Percentiles rank a stretch among this genome's conserved stretches.
These are phyloP conservation scores for Jimgerdemannia flammicorona DNA, from an alignment of 192 early-diverging fungal genomes.

Conservation along the genomic window DNA sequence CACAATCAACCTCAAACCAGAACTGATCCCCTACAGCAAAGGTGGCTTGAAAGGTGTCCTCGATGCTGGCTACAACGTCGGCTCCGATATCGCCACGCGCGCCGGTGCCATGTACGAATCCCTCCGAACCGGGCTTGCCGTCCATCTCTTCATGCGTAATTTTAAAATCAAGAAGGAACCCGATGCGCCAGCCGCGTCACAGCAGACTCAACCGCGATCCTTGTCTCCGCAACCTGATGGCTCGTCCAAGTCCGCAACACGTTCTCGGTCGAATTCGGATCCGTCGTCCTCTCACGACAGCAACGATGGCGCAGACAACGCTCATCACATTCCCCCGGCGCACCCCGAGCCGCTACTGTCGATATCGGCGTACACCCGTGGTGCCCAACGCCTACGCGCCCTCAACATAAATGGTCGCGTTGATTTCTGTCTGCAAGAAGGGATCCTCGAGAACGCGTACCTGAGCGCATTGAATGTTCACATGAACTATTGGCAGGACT, in stretches of 20 bases:
- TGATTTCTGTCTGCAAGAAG: conserved; percentile 64
- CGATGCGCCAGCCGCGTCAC: not conserved
- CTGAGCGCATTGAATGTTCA: conserved; percentile 60
- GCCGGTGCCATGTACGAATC: conserved; percentile 65
- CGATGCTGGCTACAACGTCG: conserved; percentile 64
- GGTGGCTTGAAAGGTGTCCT: conserved; percentile 72
- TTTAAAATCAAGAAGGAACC: conserved; percentile 15
- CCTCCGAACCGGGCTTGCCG: conserved; percentile 52
- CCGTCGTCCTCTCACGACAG: not conserved
- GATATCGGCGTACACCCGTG: conserved; percentile 14
- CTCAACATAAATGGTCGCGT: conserved; percentile 57
- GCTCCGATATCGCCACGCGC: conserved; percentile 61
- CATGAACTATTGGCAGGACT: conserved; percentile 63
- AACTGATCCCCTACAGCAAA: conserved; percentile 74
- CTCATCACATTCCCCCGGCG: not conserved
- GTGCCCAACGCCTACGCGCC: conserved; percentile 22
- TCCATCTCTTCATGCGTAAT: conserved; percentile 51
- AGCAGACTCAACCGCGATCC: not conserved
- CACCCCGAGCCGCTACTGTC: conserved; percentile 8
- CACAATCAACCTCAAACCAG: conserved; percentile 58
- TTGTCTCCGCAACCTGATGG: not conserved
- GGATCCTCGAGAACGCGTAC: conserved; percentile 68
- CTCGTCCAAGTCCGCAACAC: not conserved
- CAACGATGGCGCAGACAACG: not conserved
- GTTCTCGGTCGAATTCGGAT: conserved; percentile 20